A percentile compares a stretch with the other conserved stretches of the same genome.
These are phyloP conservation scores for Penicillium tannophilum DNA, from an alignment of 495 filamentous ascomycete species.

Conservation along the genomic window DNA sequence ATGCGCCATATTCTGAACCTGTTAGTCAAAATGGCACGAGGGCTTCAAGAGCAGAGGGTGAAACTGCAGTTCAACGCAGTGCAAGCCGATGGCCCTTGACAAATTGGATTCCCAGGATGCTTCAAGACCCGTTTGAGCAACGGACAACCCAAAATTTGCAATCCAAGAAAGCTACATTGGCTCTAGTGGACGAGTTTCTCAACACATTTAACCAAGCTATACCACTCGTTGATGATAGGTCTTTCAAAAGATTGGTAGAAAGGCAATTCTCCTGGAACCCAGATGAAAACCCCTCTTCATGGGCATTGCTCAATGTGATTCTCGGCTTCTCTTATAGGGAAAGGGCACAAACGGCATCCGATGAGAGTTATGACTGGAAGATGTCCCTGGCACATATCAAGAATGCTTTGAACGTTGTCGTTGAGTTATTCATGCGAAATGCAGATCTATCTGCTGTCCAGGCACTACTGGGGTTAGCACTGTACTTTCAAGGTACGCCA, in stretches of 20 bases:
- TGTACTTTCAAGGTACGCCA: constrained; percentile 27
- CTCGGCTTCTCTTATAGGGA: constrained; percentile 25
- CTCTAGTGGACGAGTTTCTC: constrained; percentile 18
- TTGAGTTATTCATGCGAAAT: constrained; percentile 20
- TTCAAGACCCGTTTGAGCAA: constrained; percentile 13
- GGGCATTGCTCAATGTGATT: constrained; percentile 24
- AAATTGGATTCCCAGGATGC: constrained; percentile 18
- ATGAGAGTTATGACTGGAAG: constrained; percentile 18
- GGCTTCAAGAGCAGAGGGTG: neutral
- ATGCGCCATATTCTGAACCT: constrained; percentile 1
- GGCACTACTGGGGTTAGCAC: constrained; percentile 21
- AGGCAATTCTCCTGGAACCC: constrained; percentile 26
- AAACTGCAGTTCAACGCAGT: constrained; percentile 6
- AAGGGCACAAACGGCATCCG: constrained; percentile 13
- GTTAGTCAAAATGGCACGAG: neutral
- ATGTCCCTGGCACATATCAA: constrained; percentile 21
- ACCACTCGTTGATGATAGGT: constrained; percentile 13
- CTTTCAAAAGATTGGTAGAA: constrained; percentile 13
- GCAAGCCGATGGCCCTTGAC: constrained; percentile 13
- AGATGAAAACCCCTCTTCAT: constrained; percentile 25
- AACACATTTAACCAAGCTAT: constrained; percentile 16
- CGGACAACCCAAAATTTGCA: constrained; percentile 20
- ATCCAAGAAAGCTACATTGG: constrained; percentile 9
- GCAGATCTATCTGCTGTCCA: constrained; percentile 25
- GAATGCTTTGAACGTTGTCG: constrained; percentile 24